Evolutionary conservation across 78 protist genomes (phyloP).

Genomic region (Dictyostelium capitatum): DNA sequence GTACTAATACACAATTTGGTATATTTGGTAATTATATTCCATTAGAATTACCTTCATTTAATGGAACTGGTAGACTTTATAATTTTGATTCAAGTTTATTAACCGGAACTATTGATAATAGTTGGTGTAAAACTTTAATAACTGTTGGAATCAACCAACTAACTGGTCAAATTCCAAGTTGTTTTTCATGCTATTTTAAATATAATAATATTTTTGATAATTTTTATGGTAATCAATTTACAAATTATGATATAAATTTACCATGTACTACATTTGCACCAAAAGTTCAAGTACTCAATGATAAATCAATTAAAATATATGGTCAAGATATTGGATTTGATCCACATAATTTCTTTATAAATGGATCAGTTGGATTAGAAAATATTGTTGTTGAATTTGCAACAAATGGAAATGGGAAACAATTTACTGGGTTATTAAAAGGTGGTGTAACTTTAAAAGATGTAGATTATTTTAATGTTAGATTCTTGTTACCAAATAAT

Average conservation of each 20-base stretch:
- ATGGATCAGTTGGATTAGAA: neutral
- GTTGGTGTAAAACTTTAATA: too few species aligned
- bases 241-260: neutral
- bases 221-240: neutral
- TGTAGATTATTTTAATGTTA: neutral
- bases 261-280: neutral
- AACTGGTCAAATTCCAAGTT: neutral
- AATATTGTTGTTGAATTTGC: too few species aligned
- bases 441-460: neutral
- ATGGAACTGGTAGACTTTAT: too few species aligned
- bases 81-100: too few species aligned
- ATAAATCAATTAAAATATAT: neutral
- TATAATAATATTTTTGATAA: neutral
- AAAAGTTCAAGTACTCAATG: neutral
- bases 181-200: neutral
- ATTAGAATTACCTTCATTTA: too few species aligned
- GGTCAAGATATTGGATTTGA: neutral
- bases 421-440: neutral
- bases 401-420: neutral
- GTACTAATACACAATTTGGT: too few species aligned
- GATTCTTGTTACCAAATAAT: too few species aligned
- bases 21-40: too few species aligned
- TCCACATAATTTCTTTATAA: neutral
- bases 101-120: too few species aligned
- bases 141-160: too few species aligned